Conservation (phyloP, 768 basidiomycete genomes). For the Podaxis sp. region DNA sequence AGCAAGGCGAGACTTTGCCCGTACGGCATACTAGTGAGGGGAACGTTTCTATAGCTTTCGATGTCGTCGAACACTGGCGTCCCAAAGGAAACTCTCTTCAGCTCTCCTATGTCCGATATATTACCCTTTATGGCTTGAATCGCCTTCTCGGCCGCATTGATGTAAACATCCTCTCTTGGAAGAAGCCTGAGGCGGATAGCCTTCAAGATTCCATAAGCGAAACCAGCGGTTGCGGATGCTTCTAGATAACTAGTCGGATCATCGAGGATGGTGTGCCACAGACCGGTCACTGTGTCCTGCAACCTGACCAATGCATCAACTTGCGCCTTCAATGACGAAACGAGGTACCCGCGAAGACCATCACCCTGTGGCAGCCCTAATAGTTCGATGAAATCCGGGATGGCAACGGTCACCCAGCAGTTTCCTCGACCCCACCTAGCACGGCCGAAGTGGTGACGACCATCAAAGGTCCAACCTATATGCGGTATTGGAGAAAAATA, state of each 20-base stretch:
- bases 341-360: slow-evolving; percentile 39
- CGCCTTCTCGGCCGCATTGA: slow-evolving; percentile 35
- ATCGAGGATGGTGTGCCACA: slow-evolving; percentile 56
- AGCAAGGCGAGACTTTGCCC: slow-evolving; percentile 51
- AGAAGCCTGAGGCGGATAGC: slow-evolving; percentile 41
- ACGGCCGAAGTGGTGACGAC: slow-evolving; percentile 42
- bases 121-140: slow-evolving; percentile 41
- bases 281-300: slow-evolving; percentile 42
- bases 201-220: slow-evolving; percentile 47
- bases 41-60: slow-evolving; percentile 47
- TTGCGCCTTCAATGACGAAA: slow-evolving; percentile 40
- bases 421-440: slow-evolving; percentile 57
- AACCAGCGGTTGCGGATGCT: slow-evolving; percentile 46
- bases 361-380: slow-evolving; percentile 38
- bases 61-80: slow-evolving; percentile 49
- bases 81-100: slow-evolving; percentile 48
- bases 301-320: slow-evolving; percentile 44
- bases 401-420: slow-evolving; percentile 49
- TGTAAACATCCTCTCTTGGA: slow-evolving; percentile 37
- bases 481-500: neutral
- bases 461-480: slow-evolving; percentile 44
- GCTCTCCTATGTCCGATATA: slow-evolving; percentile 44
- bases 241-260: slow-evolving; percentile 51
- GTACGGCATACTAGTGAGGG: slow-evolving; percentile 58
- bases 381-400: slow-evolving; percentile 48